Conservation (phyloP, 208 protist species). For the Leishmania guyanensis region DNA sequence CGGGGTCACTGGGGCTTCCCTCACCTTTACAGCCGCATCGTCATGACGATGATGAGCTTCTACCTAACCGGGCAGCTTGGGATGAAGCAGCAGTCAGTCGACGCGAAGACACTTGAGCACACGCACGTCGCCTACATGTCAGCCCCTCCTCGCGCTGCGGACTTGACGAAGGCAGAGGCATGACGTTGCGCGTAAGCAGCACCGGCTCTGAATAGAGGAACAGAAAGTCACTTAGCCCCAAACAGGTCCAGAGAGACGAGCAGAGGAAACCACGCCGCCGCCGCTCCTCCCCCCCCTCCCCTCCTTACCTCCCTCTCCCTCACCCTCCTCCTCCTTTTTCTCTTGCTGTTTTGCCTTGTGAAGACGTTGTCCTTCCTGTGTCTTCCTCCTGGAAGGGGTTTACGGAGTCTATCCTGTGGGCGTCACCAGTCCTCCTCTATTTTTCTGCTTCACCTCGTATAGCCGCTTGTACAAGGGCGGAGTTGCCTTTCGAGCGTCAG, state of each 20-base stretch:
- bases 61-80: slow-evolving; percentile 17
- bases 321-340: background rate
- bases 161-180: background rate
- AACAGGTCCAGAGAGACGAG: background rate
- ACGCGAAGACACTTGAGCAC: slow-evolving; percentile 18
- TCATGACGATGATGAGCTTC: slow-evolving; percentile 21
- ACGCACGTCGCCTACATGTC: slow-evolving; percentile 17
- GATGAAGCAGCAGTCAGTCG: slow-evolving; percentile 9
- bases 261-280: background rate
- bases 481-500: background rate
- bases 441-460: background rate
- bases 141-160: slow-evolving; percentile 9
- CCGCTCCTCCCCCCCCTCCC: background rate
- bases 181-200: background rate
- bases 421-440: background rate
- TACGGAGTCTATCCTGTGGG: background rate
- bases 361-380: background rate
- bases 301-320: background rate
- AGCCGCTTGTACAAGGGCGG: background rate
- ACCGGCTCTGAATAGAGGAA: background rate
- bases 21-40: slow-evolving; percentile 18
- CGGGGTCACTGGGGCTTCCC: slow-evolving; percentile 31
- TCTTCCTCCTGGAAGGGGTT: background rate
- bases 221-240: background rate
- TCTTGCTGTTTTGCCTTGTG: background rate